These are phyloP conservation scores for Adansonia madagascariensis DNA, from an alignment of 441 rosid species.

Conservation along the genomic window DNA sequence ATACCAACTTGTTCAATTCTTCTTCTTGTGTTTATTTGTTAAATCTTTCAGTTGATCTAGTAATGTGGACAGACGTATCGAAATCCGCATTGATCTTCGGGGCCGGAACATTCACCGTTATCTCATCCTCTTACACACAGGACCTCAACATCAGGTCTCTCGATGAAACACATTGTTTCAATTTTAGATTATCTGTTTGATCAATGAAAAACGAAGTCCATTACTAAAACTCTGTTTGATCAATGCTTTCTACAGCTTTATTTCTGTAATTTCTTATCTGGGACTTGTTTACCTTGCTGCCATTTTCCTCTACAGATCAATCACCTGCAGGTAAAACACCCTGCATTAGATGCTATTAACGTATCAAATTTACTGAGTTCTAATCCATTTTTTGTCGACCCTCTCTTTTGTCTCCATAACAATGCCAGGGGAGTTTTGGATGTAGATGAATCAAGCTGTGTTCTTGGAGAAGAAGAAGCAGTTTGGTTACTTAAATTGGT, in stretches of 20 bases:
- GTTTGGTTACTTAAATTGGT: slow-evolving; percentile 66
- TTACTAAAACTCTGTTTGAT: slow-evolving; percentile 18
- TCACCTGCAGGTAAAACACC: slow-evolving; percentile 65
- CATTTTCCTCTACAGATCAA: slow-evolving; percentile 66
- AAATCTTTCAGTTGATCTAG: slow-evolving; percentile 67
- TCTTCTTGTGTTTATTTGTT: not conserved
- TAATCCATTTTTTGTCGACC: not conserved
- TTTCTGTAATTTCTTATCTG: slow-evolving; percentile 75
- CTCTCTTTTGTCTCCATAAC: not conserved
- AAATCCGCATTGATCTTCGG: slow-evolving; percentile 80
- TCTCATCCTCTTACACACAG: slow-evolving; percentile 77
- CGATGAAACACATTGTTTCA: slow-evolving; percentile 24
- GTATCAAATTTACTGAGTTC: not conserved
- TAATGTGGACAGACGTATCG: slow-evolving; percentile 87
- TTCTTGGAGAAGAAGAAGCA: slow-evolving; percentile 80
- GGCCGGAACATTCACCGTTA: slow-evolving; percentile 64
- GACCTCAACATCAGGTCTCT: slow-evolving; percentile 67
- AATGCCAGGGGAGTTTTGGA: slow-evolving; percentile 53
- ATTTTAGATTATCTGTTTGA: not conserved
- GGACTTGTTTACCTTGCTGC: slow-evolving; percentile 75
- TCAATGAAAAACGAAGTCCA: not conserved
- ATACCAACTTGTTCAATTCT: slow-evolving; percentile 1
- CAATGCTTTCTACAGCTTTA: slow-evolving; percentile 54
- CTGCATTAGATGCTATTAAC: not conserved
- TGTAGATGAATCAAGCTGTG: slow-evolving; percentile 47